Conservation (phyloP, 257 asterid genomes). For the Thymus quinquecostatus region DNA sequence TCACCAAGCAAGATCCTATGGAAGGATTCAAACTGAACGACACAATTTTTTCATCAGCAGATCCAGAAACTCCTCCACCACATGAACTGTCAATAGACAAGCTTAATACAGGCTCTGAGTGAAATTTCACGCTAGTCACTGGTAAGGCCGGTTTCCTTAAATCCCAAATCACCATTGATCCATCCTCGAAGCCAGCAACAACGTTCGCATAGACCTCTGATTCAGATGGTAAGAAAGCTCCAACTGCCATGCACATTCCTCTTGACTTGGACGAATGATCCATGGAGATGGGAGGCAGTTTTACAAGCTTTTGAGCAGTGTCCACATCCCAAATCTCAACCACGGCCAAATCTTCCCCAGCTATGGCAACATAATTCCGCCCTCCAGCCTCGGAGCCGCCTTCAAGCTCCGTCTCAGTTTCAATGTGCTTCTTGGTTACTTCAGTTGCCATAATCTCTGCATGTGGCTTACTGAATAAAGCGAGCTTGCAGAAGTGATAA, state of each 20-base stretch:
- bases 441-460: slow-evolving; percentile 28
- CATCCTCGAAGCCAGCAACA: slow-evolving; percentile 83
- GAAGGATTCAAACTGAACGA: slow-evolving; percentile 68
- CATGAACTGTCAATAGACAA: slow-evolving; percentile 60
- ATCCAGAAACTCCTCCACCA: slow-evolving; percentile 81
- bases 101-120: slow-evolving; percentile 82
- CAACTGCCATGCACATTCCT: slow-evolving; percentile 93
- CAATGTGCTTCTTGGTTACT: slow-evolving; percentile 29
- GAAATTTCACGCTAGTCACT: slow-evolving; percentile 71
- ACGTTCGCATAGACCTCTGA: slow-evolving; percentile 58
- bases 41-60: slow-evolving; percentile 81
- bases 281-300: slow-evolving; percentile 50
- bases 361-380: slow-evolving; percentile 54
- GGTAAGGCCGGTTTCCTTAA: slow-evolving; percentile 72
- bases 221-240: slow-evolving; percentile 60
- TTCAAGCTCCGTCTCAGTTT: slow-evolving; percentile 34
- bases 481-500: slow-evolving; percentile 93
- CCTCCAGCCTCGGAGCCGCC: slow-evolving; percentile 41
- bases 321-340: slow-evolving; percentile 88
- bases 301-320: slow-evolving; percentile 50
- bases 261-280: slow-evolving; percentile 48
- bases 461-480: slow-evolving; percentile 45
- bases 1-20: slow-evolving; percentile 61
- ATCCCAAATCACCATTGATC: slow-evolving; percentile 95
- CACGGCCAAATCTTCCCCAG: slow-evolving; percentile 75